A percentile compares a stretch with the other conserved stretches of the same genome.
phyloP scores from a whole-genome alignment of 768 basidiomycete species.

The Royoungia palumana region DNA sequence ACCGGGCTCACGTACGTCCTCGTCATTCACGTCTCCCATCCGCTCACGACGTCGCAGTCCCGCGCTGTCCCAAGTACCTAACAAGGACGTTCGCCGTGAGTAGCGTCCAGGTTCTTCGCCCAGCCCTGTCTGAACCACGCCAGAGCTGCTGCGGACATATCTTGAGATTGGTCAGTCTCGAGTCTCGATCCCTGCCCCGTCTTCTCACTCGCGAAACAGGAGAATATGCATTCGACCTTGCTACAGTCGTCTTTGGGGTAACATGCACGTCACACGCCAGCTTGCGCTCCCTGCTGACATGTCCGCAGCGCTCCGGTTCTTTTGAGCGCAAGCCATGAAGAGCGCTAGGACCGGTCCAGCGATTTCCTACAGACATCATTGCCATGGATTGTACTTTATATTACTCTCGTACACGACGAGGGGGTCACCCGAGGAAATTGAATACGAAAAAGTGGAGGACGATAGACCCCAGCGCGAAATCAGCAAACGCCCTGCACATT shows the following conservation, averaged over 20 bases:
- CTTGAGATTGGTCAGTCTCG: slow-evolving; percentile 68
- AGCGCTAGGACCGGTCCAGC: too few species aligned
- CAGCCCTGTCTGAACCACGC: slow-evolving; percentile 1
- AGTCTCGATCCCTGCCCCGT: background rate
- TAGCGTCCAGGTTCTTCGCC: slow-evolving; percentile 10
- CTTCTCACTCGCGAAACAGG: slow-evolving; percentile 40
- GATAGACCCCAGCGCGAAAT: slow-evolving; percentile 93
- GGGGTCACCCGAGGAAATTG: slow-evolving; percentile 86
- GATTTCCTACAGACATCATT: background rate
- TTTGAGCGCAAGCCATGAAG: slow-evolving; percentile 53
- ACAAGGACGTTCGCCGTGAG: slow-evolving; percentile 87
- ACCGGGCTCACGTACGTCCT: slow-evolving; percentile 79
- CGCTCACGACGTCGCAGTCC: slow-evolving; percentile 45
- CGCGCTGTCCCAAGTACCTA: slow-evolving; percentile 70
- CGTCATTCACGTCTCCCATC: background rate
- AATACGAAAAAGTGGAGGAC: slow-evolving; percentile 97
- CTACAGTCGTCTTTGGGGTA: slow-evolving; percentile 80
- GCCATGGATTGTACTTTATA: slow-evolving; percentile 12
- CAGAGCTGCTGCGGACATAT: slow-evolving; percentile 73
- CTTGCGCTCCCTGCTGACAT: slow-evolving; percentile 1
- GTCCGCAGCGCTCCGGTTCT: slow-evolving; percentile 59
- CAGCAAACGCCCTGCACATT: slow-evolving; percentile 82
- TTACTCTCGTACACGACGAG: background rate
- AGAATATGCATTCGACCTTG: slow-evolving; percentile 85
- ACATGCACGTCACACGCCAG: background rate